These are phyloP conservation scores for Fusarium phyllophilum DNA, from an alignment of 2,329 filamentous ascomycete genomes.

Conservation along the genomic window DNA sequence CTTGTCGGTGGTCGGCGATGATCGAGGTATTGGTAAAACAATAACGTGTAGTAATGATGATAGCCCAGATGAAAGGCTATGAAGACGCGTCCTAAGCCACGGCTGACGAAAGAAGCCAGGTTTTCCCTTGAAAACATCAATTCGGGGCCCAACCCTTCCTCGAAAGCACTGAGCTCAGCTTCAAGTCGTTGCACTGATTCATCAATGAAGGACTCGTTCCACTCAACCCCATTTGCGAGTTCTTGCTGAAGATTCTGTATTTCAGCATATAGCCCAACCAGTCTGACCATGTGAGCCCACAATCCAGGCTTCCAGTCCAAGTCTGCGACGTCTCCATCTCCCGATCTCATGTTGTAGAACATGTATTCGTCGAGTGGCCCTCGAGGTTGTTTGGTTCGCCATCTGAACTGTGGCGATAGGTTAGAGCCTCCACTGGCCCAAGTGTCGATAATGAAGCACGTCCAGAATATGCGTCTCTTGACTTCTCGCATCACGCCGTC, in stretches of 20 bases:
- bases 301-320: constrained; percentile 43
- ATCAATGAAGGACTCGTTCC: constrained; percentile 45
- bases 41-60: constrained; percentile 48
- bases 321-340: constrained; percentile 34
- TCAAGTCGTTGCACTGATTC: constrained; percentile 34
- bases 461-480: constrained; percentile 49
- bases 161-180: constrained; percentile 39
- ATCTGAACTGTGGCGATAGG: constrained; percentile 42
- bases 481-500: constrained; percentile 43
- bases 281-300: constrained; percentile 48
- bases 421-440: constrained; percentile 49
- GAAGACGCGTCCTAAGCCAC: constrained; percentile 46
- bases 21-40: constrained; percentile 50
- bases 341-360: constrained; percentile 37
- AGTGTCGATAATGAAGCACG: constrained; percentile 48
- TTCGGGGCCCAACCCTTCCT: constrained; percentile 30
- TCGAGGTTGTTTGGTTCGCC: constrained; percentile 22
- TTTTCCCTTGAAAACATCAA: constrained; percentile 44
- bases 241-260: constrained; percentile 48
- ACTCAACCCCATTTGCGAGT: constrained; percentile 43
- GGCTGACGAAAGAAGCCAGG: constrained; percentile 34
- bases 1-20: constrained; percentile 41
- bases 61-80: constrained; percentile 50
- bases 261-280: constrained; percentile 47
- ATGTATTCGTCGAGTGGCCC: constrained; percentile 46